These are phyloP conservation scores for Cadophora gregata DNA, from an alignment of 2,329 filamentous ascomycete genomes.

Conservation along the genomic window DNA sequence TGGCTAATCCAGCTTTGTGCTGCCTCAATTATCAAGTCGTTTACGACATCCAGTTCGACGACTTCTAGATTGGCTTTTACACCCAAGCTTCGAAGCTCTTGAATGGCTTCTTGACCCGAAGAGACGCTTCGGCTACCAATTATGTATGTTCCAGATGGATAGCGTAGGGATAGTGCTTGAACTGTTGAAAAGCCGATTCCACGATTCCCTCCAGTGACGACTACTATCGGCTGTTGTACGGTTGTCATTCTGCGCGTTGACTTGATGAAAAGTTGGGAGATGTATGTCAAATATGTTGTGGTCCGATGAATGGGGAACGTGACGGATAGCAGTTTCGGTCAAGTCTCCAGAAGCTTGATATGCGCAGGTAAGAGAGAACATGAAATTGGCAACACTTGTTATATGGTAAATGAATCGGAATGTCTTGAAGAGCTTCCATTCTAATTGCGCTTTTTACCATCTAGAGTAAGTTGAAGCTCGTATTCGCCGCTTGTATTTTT, in stretches of 20 bases:
- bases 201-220: conserved; percentile 32
- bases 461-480: too few relatives aligned
- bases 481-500: not conserved
- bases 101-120: conserved; percentile 41
- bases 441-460: too few relatives aligned
- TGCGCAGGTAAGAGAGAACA: not conserved
- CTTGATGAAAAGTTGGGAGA: not conserved
- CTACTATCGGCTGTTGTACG: conserved; percentile 17
- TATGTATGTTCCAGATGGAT: conserved; percentile 41
- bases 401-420: not conserved
- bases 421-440: too few relatives aligned
- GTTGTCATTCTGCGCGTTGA: not conserved
- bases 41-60: conserved; percentile 41
- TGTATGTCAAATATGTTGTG: not conserved
- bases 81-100: conserved; percentile 35
- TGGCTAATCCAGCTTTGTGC: conserved; percentile 33
- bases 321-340: too few relatives aligned
- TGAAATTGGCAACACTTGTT: not conserved
- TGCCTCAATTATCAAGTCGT: conserved; percentile 38
- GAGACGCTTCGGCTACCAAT: conserved; percentile 40
- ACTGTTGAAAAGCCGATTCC: conserved; percentile 46
- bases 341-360: too few relatives aligned
- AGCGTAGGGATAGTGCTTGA: conserved; percentile 40
- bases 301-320: too few relatives aligned
- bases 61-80: conserved; percentile 36